phyloP scores from a whole-genome alignment of 176 grass and related monocot genomes.

The Aegilops bicornis region DNA sequence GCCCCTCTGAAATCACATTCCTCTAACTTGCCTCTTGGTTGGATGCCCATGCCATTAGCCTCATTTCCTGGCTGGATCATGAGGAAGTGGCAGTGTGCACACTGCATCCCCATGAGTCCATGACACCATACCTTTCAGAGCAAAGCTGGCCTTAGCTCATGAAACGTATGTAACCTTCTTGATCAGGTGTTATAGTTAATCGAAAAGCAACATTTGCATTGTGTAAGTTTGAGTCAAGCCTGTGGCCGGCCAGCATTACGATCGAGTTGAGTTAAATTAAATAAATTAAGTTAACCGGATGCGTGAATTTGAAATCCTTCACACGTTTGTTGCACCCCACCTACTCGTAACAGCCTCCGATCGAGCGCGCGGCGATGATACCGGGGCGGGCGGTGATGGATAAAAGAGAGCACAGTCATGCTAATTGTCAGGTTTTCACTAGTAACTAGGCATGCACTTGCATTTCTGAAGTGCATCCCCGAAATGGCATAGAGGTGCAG shows the following conservation, averaged over 20 bases:
- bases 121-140: neutral
- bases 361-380: constrained; percentile 35
- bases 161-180: no score
- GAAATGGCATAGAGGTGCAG: no score
- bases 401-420: neutral
- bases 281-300: neutral
- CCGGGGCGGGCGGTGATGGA: constrained; percentile 1
- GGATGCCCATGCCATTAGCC: neutral
- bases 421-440: neutral
- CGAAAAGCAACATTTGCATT: neutral
- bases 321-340: constrained; percentile 60
- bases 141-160: no score
- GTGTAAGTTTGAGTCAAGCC: neutral
- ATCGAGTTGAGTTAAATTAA: neutral
- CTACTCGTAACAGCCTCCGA: constrained; percentile 74
- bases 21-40: neutral
- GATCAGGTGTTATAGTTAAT: no score
- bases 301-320: constrained; percentile 4
- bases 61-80: neutral
- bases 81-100: neutral
- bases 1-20: neutral
- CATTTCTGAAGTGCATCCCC: neutral
- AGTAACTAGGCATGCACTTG: neutral
- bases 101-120: neutral
- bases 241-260: neutral